A percentile compares a stretch with the other conserved stretches of the same genome.
These are phyloP conservation scores for Sporothrix curviconia DNA, from an alignment of 2,329 filamentous ascomycete genomes.

Conservation along the genomic window DNA sequence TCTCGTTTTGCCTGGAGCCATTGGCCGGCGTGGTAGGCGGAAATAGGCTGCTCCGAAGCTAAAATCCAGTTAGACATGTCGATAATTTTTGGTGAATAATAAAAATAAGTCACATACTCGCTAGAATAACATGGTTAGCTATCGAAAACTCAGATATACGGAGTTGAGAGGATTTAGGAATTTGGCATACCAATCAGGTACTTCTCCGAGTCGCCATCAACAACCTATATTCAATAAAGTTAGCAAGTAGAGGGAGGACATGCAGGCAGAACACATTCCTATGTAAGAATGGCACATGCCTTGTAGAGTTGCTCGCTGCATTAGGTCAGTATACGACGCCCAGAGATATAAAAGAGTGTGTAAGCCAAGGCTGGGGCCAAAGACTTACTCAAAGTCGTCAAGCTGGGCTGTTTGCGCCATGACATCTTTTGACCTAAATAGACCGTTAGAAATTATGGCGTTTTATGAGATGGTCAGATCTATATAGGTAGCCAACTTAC, in stretches of 20 bases:
- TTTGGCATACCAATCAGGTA: slow-evolving; percentile 54
- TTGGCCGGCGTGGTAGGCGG: slow-evolving; percentile 85
- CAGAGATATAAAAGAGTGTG: no score
- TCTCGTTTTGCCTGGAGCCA: slow-evolving; percentile 79
- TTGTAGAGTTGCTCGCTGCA: slow-evolving; percentile 86
- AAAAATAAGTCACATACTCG: slow-evolving; percentile 13
- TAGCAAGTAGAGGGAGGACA: no score
- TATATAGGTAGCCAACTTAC: slow-evolving; percentile 33
- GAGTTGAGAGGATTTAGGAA: background rate
- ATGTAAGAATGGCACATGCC: slow-evolving; percentile 19
- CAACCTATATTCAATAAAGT: slow-evolving; percentile 41
- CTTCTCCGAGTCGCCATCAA: slow-evolving; percentile 84
- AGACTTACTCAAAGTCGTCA: slow-evolving; percentile 72
- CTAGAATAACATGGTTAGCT: slow-evolving; percentile 9
- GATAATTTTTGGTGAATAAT: background rate
- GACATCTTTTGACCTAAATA: slow-evolving; percentile 63
- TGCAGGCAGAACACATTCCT: no score
- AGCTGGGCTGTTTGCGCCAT: slow-evolving; percentile 99
- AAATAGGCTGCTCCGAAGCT: slow-evolving; percentile 84
- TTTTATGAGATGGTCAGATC: no score
- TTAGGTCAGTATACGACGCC: background rate
- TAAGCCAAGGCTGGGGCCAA: background rate
- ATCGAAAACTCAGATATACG: background rate
- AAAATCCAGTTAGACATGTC: background rate
- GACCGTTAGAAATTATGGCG: background rate